Evolutionary conservation across 23 red algal genomes (phyloP).

Genomic region (Chondrus crispus): DNA sequence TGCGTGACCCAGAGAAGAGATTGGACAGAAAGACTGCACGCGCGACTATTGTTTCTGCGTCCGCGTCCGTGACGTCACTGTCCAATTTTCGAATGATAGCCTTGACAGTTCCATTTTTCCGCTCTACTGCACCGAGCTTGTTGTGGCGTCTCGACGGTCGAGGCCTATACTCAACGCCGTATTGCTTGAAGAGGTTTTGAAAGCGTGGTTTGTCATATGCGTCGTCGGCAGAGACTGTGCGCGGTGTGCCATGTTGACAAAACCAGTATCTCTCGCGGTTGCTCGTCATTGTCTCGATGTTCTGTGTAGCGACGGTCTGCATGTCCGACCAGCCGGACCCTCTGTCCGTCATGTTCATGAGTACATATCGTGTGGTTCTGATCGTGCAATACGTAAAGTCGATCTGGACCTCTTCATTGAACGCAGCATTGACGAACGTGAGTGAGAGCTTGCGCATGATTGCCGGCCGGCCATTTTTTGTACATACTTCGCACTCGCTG

Average conservation of each 20-base stretch:
- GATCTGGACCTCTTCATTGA: slow-evolving; percentile 11
- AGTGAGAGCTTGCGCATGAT: not conserved
- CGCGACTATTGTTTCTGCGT: not conserved
- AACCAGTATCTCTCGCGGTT: slow-evolving; percentile 14
- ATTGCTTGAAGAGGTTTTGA: not conserved
- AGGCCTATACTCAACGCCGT: not conserved
- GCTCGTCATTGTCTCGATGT: not conserved
- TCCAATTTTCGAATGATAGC: slow-evolving; percentile 2
- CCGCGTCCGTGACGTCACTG: not conserved
- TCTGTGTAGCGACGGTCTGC: not conserved
- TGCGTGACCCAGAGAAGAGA: not conserved
- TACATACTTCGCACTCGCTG: not conserved
- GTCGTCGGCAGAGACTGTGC: not conserved
- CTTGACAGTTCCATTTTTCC: slow-evolving; percentile 2
- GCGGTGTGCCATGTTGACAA: slow-evolving; percentile 4
- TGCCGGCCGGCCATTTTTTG: not conserved
- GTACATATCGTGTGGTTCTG: not conserved
- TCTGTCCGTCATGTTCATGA: not conserved
- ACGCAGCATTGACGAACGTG: slow-evolving; percentile 9
- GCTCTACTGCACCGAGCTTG: not conserved
- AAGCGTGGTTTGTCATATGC: not conserved
- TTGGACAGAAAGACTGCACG: not conserved
- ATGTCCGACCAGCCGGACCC: not conserved
- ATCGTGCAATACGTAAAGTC: not conserved
- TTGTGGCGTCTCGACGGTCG: not conserved